phyloP scores from a whole-genome alignment of 306 rosid species.

The Fragaria ananassa region DNA sequence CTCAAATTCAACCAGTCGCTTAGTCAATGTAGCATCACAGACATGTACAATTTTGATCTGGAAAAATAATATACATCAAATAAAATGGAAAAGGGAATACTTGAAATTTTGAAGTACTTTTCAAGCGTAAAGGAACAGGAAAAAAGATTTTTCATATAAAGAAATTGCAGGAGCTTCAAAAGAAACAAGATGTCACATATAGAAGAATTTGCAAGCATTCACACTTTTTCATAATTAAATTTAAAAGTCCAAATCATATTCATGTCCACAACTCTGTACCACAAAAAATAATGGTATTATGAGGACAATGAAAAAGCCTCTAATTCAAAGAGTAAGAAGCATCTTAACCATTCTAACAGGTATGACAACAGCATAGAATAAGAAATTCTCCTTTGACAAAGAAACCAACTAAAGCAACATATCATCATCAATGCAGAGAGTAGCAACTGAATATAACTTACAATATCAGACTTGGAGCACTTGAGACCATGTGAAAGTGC shows the following conservation, averaged over 20 bases:
- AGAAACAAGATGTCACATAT: neutral
- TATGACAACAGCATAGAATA: neutral
- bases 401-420: neutral
- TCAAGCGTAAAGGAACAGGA: neutral
- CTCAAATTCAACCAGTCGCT: constrained; percentile 87
- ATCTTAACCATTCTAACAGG: neutral
- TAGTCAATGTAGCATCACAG: constrained; percentile 85
- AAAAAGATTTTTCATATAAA: neutral
- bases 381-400: neutral
- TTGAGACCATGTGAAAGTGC: constrained; percentile 71
- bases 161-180: neutral
- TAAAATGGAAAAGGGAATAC: neutral
- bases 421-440: constrained; percentile 13
- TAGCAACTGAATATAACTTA: constrained; percentile 43
- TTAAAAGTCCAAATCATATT: neutral
- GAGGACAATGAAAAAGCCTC: neutral
- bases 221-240: neutral
- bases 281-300: neutral
- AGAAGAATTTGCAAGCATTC: neutral
- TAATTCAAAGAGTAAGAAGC: constrained; percentile 7
- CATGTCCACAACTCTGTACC: neutral
- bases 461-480: constrained; percentile 72
- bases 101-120: neutral
- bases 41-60: constrained; percentile 81
- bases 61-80: constrained; percentile 10